Conservation (phyloP, 306 rosid species). For the Vigna nakashimae region DNA sequence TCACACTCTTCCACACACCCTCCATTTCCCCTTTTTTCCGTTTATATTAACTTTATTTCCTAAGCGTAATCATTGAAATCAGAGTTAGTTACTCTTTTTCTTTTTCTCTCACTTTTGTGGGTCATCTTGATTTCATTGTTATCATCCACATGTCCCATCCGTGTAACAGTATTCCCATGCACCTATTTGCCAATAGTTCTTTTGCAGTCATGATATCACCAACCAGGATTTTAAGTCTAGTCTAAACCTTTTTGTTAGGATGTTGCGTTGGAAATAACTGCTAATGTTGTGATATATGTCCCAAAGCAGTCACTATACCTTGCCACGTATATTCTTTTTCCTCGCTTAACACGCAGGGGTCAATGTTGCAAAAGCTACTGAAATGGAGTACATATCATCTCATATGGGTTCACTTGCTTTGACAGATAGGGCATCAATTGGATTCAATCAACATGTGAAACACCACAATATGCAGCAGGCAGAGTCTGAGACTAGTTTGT, state of each 20-base stretch:
- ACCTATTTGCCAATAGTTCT: too few relatives aligned
- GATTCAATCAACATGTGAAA: conserved; percentile 59
- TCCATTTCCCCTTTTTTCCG: too few relatives aligned
- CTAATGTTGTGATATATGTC: not conserved
- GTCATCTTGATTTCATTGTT: too few relatives aligned
- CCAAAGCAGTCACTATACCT: conserved; percentile 47
- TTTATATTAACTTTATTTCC: too few relatives aligned
- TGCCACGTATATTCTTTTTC: conserved; percentile 51
- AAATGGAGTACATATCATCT: conserved; percentile 82
- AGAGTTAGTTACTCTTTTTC: too few relatives aligned
- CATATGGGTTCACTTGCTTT: conserved; percentile 93
- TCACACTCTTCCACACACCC: too few relatives aligned
- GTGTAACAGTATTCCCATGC: too few relatives aligned
- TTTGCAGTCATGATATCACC: too few relatives aligned
- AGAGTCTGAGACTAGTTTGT: conserved; percentile 59
- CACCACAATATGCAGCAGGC: conserved; percentile 50
- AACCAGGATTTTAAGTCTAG: not conserved
- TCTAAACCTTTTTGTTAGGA: not conserved
- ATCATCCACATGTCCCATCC: too few relatives aligned
- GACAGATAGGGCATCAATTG: conserved; percentile 76
- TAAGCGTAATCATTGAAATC: too few relatives aligned
- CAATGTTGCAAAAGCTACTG: conserved; percentile 78
- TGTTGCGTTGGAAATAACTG: not conserved
- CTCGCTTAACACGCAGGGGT: conserved; percentile 76
- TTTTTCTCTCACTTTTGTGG: too few relatives aligned